Conservation (phyloP, 2,329 filamentous ascomycete genomes). For the Talaromyces islandicus region DNA sequence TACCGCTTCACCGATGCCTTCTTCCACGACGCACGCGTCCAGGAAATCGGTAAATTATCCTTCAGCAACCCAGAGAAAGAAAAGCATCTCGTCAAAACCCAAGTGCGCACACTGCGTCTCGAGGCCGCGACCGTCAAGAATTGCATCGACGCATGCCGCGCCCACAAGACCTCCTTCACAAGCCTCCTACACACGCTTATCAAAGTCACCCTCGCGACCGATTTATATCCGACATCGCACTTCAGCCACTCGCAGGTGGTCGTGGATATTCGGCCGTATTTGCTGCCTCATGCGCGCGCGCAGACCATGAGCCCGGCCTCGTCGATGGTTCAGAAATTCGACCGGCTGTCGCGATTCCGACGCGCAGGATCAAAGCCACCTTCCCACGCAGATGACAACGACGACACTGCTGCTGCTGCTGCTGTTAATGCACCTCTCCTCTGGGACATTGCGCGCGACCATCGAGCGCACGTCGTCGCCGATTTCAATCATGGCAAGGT, state of each 20-base stretch:
- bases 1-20: background rate
- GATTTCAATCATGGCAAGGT: background rate
- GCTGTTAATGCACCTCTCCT: background rate
- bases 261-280: background rate
- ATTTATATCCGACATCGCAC: background rate
- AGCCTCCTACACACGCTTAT: background rate
- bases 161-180: background rate
- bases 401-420: too few species aligned
- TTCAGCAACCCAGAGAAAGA: background rate
- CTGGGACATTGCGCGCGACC: background rate
- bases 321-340: background rate
- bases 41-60: background rate
- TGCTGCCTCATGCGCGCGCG: background rate
- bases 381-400: too few species aligned
- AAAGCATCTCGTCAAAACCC: background rate
- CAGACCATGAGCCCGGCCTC: background rate
- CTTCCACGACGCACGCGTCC: background rate
- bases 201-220: background rate
- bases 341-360: background rate
- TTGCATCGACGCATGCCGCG: background rate
- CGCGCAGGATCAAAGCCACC: background rate
- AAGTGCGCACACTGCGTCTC: background rate
- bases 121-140: background rate
- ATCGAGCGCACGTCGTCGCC: background rate
- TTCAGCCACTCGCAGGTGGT: background rate